A percentile compares a stretch with the other conserved stretches of the same genome.
Conservation (phyloP, 176 grass and related monocot species). For the Guadua angustifolia region DNA sequence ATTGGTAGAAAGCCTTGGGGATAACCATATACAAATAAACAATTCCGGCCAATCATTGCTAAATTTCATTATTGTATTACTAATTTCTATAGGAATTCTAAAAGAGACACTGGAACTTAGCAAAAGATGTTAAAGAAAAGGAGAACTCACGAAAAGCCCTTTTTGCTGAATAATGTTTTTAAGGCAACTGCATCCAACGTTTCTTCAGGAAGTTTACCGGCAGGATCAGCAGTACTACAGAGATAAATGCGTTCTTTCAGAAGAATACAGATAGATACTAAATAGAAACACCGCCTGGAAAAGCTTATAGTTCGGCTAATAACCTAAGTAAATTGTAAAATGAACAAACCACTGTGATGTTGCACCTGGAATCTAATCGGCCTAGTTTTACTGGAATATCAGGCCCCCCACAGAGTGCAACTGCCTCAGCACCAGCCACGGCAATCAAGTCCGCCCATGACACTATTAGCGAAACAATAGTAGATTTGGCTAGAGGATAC, state of each 20-base stretch:
- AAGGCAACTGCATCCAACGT: conserved; percentile 71
- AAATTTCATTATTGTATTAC: background rate
- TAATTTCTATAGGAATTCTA: background rate
- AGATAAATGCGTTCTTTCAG: conserved; percentile 31
- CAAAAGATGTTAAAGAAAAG: conserved; percentile 42
- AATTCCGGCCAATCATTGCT: background rate
- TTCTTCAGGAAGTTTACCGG: conserved; percentile 88
- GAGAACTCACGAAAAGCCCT: conserved; percentile 84
- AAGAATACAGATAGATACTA: conserved; percentile 10
- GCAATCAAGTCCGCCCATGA: conserved; percentile 97
- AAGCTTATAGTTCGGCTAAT: conserved; percentile 1
- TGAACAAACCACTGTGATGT: conserved; percentile 36
- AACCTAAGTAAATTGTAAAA: conserved; percentile 1
- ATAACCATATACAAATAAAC: background rate
- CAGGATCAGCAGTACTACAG: conserved; percentile 71
- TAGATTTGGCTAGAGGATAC: conserved; percentile 31
- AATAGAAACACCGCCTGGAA: conserved; percentile 1
- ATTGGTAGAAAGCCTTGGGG: background rate
- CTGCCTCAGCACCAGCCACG: conserved; percentile 88
- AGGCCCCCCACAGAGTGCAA: conserved; percentile 84
- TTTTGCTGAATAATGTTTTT: conserved; percentile 67
- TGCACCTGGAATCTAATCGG: conserved; percentile 86
- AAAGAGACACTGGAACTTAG: background rate
- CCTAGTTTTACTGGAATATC: conserved; percentile 77
- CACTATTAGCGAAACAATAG: conserved; percentile 48